Percentiles rank a stretch among this genome's conserved stretches.
Evolutionary conservation across 2,329 filamentous ascomycete species (phyloP).

Genomic region (Pseudocercospora cruenta): DNA sequence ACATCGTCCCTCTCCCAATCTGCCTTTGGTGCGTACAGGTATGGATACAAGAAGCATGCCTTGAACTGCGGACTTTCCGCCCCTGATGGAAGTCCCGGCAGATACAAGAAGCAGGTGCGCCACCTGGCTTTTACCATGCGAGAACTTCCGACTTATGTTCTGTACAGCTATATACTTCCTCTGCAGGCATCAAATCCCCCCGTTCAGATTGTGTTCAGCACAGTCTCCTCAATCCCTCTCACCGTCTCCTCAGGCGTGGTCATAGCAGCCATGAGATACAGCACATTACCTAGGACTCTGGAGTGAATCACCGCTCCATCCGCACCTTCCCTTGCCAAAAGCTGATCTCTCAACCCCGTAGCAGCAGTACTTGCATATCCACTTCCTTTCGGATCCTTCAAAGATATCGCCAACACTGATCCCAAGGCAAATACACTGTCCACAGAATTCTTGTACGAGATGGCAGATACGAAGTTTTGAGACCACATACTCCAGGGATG

Average conservation of each 20-base stretch:
- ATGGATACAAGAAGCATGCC: no score
- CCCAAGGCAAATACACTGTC: slow-evolving; percentile 73
- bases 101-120: no score
- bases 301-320: slow-evolving; percentile 57
- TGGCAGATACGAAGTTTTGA: slow-evolving; percentile 57
- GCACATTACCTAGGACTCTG: slow-evolving; percentile 62
- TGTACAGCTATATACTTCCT: neutral
- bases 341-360: slow-evolving; percentile 54
- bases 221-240: slow-evolving; percentile 44
- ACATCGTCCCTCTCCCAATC: neutral
- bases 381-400: slow-evolving; percentile 53
- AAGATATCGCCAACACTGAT: slow-evolving; percentile 69
- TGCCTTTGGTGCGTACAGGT: neutral
- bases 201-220: slow-evolving; percentile 39
- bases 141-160: neutral
- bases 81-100: neutral
- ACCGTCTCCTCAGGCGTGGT: slow-evolving; percentile 52
- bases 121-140: neutral
- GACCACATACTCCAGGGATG: slow-evolving; percentile 74
- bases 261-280: slow-evolving; percentile 64
- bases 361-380: slow-evolving; percentile 63
- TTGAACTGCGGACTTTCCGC: neutral
- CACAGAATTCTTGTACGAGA: slow-evolving; percentile 63
- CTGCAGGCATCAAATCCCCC: neutral
- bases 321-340: slow-evolving; percentile 44